Evolutionary conservation across 2,329 filamentous ascomycete species (phyloP).

Genomic region (Xylariaceae sp.): DNA sequence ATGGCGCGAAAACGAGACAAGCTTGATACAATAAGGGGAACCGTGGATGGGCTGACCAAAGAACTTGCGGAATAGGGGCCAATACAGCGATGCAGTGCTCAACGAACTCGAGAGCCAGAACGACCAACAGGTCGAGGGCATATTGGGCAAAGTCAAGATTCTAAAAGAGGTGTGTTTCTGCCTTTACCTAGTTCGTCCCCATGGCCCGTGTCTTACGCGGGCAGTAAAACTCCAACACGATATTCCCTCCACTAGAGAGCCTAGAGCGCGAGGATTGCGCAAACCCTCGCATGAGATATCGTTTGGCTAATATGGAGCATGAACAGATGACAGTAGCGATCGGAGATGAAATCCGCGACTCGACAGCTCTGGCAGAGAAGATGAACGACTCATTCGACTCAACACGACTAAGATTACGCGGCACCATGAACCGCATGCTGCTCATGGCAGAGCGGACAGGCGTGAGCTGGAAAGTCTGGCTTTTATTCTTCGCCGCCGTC

Average conservation of each 20-base stretch:
- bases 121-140: constrained; percentile 82
- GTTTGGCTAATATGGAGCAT: not conserved
- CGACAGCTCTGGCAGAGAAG: constrained; percentile 79
- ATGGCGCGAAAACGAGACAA: not conserved
- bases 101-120: constrained; percentile 96
- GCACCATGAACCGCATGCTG: constrained; percentile 97
- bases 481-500: constrained; percentile 80
- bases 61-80: constrained; percentile 52
- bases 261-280: constrained; percentile 9
- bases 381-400: constrained; percentile 95
- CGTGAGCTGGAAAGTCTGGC: constrained; percentile 93
- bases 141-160: constrained; percentile 81
- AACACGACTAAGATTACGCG: constrained; percentile 71
- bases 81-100: constrained; percentile 87
- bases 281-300: constrained; percentile 1
- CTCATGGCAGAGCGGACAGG: constrained; percentile 91
- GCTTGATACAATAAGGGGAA: not conserved
- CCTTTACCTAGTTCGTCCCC: not conserved
- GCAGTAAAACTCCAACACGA: no score
- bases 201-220: not conserved
- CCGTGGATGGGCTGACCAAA: constrained; percentile 1
- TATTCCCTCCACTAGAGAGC: not conserved
- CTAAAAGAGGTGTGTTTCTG: constrained; percentile 71
- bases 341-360: constrained; percentile 90
- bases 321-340: constrained; percentile 81